Percentiles rank a stretch among this genome's conserved stretches.
Conservation (phyloP, 2,329 filamentous ascomycete species). For the Coniochaeta sp. region DNA sequence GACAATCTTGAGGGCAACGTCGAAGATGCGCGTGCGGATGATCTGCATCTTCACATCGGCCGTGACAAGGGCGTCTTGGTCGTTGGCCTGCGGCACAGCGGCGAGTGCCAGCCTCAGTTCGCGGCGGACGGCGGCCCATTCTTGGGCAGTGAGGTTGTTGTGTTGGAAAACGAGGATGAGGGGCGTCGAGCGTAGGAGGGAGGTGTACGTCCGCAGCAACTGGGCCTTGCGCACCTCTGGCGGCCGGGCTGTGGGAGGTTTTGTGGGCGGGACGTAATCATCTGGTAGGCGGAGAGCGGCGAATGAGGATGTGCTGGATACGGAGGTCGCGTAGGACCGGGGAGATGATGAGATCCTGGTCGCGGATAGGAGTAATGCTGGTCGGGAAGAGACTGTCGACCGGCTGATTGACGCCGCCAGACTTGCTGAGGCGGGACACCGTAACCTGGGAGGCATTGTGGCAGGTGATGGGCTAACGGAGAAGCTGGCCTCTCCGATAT, state of each 20-base stretch:
- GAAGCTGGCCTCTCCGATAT: neutral
- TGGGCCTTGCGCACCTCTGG: conserved; percentile 87
- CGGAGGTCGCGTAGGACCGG: conserved; percentile 18
- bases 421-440: conserved; percentile 16
- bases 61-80: conserved; percentile 19
- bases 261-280: conserved; percentile 55
- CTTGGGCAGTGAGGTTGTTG: conserved; percentile 62
- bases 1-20: conserved; percentile 73
- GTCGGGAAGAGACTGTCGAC: neutral
- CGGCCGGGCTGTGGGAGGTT: conserved; percentile 82
- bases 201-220: conserved; percentile 77
- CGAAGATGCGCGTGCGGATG: conserved; percentile 83
- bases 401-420: conserved; percentile 5
- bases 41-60: conserved; percentile 66
- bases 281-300: conserved; percentile 29
- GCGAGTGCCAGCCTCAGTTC: conserved; percentile 50
- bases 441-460: conserved; percentile 19
- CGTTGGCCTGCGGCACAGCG: conserved; percentile 31
- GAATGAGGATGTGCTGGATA: conserved; percentile 5
- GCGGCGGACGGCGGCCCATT: conserved; percentile 67
- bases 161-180: conserved; percentile 77
- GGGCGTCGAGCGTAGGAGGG: conserved; percentile 76
- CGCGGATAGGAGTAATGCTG: neutral
- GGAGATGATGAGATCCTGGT: conserved; percentile 5
- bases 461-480: neutral